Conservation (phyloP, 2,329 filamentous ascomycete species). For the Hypoxylon sp. region DNA sequence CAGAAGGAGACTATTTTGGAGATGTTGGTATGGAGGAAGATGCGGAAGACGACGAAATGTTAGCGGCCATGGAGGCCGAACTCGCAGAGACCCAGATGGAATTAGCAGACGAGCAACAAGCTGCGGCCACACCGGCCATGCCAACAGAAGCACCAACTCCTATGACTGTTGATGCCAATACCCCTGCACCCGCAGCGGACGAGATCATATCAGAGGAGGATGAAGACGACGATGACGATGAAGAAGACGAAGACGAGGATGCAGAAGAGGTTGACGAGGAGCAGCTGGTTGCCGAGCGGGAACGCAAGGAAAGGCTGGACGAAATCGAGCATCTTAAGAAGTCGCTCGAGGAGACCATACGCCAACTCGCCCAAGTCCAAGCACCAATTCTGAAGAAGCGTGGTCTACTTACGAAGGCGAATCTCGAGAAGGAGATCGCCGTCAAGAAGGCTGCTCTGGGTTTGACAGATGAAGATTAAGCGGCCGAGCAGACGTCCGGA, state of each 20-base stretch:
- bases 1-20: constrained; percentile 65
- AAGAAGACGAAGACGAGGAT: constrained; percentile 62
- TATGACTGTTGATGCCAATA: constrained; percentile 60
- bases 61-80: constrained; percentile 67
- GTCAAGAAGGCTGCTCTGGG: constrained; percentile 55
- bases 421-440: constrained; percentile 59
- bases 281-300: constrained; percentile 66
- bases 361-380: constrained; percentile 62
- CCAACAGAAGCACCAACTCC: constrained; percentile 63
- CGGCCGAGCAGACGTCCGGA: not conserved
- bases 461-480: constrained; percentile 53
- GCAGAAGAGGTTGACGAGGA: constrained; percentile 70
- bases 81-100: constrained; percentile 54
- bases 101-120: constrained; percentile 39
- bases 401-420: constrained; percentile 65
- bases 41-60: constrained; percentile 57
- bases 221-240: constrained; percentile 62
- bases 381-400: constrained; percentile 67
- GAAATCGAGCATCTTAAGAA: constrained; percentile 60
- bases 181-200: constrained; percentile 61
- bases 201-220: constrained; percentile 63
- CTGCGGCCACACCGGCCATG: constrained; percentile 60
- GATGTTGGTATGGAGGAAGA: constrained; percentile 56
- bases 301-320: constrained; percentile 66
- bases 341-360: constrained; percentile 55